Evolutionary conservation across 164 flowering plant genomes (phyloP), one percentile per base, ranked within the genome.

Genomic region (Malania oleifera): DNA sequence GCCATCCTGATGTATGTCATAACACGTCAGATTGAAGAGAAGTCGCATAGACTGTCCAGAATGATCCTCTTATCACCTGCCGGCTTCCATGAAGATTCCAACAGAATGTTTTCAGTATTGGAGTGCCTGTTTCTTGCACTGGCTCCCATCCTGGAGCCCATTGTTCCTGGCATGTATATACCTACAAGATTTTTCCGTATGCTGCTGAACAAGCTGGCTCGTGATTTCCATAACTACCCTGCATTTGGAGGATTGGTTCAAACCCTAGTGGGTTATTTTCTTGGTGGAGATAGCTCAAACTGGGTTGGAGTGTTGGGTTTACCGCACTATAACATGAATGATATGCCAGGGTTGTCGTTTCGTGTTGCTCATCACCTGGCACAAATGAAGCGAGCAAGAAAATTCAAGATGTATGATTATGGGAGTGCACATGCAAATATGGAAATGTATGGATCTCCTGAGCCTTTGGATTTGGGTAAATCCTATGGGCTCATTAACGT

Each of bases 211-310:
- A 93, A 93, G 75, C 72, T 88, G 71, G 99, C 96, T 0, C 82
- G 96, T 29, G 99, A 93, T 67, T 88, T 93, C 68, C 82, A 88
- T 58, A 83, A 91, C 68, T 82, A 88, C 66, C 99, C 99, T 37
- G 99, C 99, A 8, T 80, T 93, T 54, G 99, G 99, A 60, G 99
- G 99, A 22, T 72, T 93, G 59, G 99, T 93, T 50, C 99, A 93
- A 70, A 93, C 97, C 23, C 74, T 93, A 44, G 81, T 93, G 86
- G 75, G 97, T 70, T 90, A 90, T 58, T 78, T 76, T n/a, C 84
- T 78, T 20, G 99, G 99, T 49, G 99, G 99, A 12, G 99, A 93
- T 68, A 86, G 99, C 71, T 93, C 99, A 52, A 86, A 93, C 56
- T 93, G 99, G 99, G 80, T 93, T 2, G 99, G 97, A 19, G 97